Evolutionary conservation across 2,329 filamentous ascomycete genomes (phyloP), one percentile per base, ranked within the genome.

Genomic region (Fusarium sacchari): DNA sequence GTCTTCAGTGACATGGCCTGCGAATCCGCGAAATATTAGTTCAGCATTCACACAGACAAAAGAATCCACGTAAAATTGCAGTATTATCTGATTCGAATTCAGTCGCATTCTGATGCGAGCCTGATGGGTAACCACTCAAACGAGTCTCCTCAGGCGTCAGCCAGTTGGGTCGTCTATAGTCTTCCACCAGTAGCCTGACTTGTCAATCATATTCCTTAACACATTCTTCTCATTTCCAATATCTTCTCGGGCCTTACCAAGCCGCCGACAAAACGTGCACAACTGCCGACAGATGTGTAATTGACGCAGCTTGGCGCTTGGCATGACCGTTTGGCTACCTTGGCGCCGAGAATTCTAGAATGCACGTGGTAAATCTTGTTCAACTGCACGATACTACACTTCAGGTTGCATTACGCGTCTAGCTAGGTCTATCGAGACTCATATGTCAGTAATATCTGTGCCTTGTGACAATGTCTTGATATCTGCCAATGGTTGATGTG

Each of bases 261-360:
- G 30, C 22, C 24, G 11, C 50, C 20, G 34, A 55, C 10, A 22
- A 28, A 55, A 55, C 20, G 34, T 28, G 9, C 20, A 1, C 12
- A 58, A 50, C 24, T 43, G 39, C 59, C 39, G 30, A 30, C 6
- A 10, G 7, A 28, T n/a, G 18, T 50, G 20, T 15, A 50, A 37
- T 22, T 32, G 20, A 57, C 14, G 20, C 42, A 42, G n/a, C 62
- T 52, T 67, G 39, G 62, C 50, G 34, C 39, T 60, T 44, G 43
- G 43, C 49, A 30, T 22, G 6, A 36, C 14, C 17, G 37, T 30
- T 57, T n/a, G 5, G 26, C 8, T 3, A 63, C 20, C 52, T 67
- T 52, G 53, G 64, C 64, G 39, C 63, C 63, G 17, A 67, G 37
- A n/a, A 30, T 67, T 40, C 15, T 32, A 24, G 26, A 59, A 59